Percentiles rank a stretch among this genome's conserved stretches.
These are phyloP conservation scores for Lyophyllum atratum DNA, from an alignment of 768 basidiomycete genomes.

Conservation along the genomic window DNA sequence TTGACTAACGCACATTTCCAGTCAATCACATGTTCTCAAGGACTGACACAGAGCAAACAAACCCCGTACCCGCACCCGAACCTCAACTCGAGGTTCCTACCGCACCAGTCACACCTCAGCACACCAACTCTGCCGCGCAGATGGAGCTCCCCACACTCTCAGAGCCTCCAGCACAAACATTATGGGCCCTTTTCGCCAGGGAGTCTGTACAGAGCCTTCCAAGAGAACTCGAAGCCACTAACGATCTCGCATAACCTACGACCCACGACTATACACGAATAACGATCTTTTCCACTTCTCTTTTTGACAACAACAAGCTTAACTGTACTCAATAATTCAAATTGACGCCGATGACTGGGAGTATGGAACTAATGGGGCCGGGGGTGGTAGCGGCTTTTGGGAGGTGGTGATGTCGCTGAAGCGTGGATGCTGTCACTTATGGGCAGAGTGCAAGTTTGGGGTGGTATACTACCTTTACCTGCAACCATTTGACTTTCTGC, in stretches of 20 bases:
- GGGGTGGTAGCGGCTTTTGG: neutral
- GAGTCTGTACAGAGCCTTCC: neutral
- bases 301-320: neutral
- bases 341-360: neutral
- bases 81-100: neutral
- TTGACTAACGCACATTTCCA: constrained; percentile 16
- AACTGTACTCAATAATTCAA: constrained; percentile 2
- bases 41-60: constrained; percentile 11
- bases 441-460: no score
- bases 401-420: neutral
- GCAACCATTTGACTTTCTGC: no score
- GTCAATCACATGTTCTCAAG: constrained; percentile 45
- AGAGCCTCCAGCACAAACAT: neutral
- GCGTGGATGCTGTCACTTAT: no score
- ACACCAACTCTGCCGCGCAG: neutral
- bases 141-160: neutral
- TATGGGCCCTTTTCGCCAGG: constrained; percentile 1
- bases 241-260: neutral
- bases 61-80: neutral
- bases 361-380: neutral
- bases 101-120: neutral
- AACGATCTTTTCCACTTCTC: neutral
- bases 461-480: no score
- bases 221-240: neutral
- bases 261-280: neutral